These are phyloP conservation scores for Abelmoschus esculentus DNA, from an alignment of 345 rosid genomes.

Conservation along the genomic window DNA sequence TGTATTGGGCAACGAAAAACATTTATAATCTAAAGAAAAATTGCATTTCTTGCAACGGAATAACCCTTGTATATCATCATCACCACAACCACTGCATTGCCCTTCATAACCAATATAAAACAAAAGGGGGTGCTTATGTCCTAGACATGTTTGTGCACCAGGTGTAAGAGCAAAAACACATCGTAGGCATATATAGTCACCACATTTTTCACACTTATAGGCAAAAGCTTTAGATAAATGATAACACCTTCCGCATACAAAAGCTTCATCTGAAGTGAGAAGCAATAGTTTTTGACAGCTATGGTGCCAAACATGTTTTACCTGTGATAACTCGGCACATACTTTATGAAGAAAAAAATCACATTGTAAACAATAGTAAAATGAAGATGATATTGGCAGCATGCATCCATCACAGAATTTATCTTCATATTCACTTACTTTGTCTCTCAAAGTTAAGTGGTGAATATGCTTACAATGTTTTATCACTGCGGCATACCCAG, in stretches of 20 bases:
- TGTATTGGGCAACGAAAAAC: background rate
- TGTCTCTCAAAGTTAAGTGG: background rate
- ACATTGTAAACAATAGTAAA: background rate
- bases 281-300: background rate
- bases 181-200: background rate
- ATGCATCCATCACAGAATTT: background rate
- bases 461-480: background rate
- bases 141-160: background rate
- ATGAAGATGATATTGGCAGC: background rate
- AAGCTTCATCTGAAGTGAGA: background rate
- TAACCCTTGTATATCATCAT: background rate
- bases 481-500: background rate
- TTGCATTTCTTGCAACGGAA: background rate
- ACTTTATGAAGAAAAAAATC: background rate
- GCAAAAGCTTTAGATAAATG: background rate
- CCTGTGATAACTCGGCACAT: background rate
- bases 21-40: background rate
- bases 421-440: background rate
- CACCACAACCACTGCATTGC: background rate
- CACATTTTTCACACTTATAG: background rate
- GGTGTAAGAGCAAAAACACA: background rate
- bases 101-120: background rate
- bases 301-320: background rate
- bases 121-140: background rate
- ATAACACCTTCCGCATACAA: fast-evolving